phyloP scores from a whole-genome alignment of 2,329 filamentous ascomycete species.

The Trichophyton benhamiae region DNA sequence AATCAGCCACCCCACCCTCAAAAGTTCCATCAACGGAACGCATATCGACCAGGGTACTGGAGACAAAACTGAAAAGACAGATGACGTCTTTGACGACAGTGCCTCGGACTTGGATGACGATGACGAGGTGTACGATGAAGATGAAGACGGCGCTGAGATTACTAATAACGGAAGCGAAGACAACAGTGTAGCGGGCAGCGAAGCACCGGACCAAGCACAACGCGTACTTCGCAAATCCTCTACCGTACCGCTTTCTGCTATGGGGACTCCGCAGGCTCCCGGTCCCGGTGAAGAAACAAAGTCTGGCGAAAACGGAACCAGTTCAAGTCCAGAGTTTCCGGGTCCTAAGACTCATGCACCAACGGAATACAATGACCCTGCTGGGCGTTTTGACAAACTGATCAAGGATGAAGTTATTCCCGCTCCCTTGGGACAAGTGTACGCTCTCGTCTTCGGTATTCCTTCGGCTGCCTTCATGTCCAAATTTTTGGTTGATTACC shows the following conservation, averaged over 20 bases:
- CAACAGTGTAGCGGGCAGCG: conserved; percentile 44
- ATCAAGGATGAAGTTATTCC: conserved; percentile 76
- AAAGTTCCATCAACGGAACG: conserved; percentile 83
- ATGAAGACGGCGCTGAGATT: conserved; percentile 40
- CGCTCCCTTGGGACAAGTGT: conserved; percentile 84
- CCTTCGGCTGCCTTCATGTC: conserved; percentile 68
- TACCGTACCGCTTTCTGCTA: conserved; percentile 29
- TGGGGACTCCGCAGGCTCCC: conserved; percentile 26
- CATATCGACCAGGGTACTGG: conserved; percentile 66
- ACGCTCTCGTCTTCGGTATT: conserved; percentile 74
- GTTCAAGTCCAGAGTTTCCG: conserved; percentile 53
- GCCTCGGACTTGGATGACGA: conserved; percentile 71
- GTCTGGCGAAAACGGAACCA: conserved; percentile 35
- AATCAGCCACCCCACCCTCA: conserved; percentile 80
- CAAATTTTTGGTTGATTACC: conserved; percentile 73
- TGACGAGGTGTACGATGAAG: conserved; percentile 46
- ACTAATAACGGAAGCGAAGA: conserved; percentile 46
- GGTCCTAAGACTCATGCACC: conserved; percentile 70
- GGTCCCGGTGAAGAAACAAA: conserved; percentile 24
- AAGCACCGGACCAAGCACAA: conserved; percentile 37
- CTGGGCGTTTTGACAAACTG: conserved; percentile 69
- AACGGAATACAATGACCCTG: conserved; percentile 71
- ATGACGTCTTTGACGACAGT: conserved; percentile 58
- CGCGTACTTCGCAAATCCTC: conserved; percentile 61
- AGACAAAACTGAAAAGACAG: conserved; percentile 75